A percentile compares a stretch with the other conserved stretches of the same genome.
Conservation (phyloP, 345 rosid species). For the Acer campestre region DNA sequence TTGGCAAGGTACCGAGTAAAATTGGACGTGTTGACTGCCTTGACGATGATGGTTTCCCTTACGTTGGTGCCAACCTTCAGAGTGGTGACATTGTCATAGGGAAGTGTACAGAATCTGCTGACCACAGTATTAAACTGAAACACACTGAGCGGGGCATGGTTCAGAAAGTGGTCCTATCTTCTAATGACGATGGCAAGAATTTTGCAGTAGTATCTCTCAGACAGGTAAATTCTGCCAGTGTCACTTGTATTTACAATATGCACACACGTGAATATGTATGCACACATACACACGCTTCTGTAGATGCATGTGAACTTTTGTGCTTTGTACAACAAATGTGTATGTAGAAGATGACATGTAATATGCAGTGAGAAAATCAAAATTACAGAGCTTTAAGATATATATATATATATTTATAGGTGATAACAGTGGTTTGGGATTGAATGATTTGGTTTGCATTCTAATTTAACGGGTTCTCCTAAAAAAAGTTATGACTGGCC, state of each 20-base stretch:
- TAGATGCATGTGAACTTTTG: not conserved
- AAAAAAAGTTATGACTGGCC: no score
- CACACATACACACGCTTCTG: not conserved
- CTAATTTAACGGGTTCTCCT: no score
- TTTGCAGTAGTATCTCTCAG: slow-evolving; percentile 83
- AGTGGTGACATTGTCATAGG: slow-evolving; percentile 91
- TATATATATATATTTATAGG: no score
- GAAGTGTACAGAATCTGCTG: slow-evolving; percentile 70
- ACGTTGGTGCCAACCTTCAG: slow-evolving; percentile 74
- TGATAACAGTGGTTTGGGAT: no score
- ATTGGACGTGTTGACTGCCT: slow-evolving; percentile 82
- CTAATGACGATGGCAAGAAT: slow-evolving; percentile 94
- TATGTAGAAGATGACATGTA: not conserved
- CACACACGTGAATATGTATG: not conserved
- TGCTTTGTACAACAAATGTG: not conserved
- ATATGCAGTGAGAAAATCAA: not conserved
- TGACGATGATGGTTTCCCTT: slow-evolving; percentile 93
- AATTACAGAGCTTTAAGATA: not conserved
- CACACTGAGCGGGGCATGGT: slow-evolving; percentile 93
- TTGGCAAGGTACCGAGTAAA: slow-evolving; percentile 72
- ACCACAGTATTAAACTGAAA: slow-evolving; percentile 81
- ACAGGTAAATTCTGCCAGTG: slow-evolving; percentile 50
- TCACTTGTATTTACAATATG: not conserved
- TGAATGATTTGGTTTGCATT: no score
- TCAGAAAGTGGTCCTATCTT: slow-evolving; percentile 83